Evolutionary conservation across 2,329 filamentous ascomycete genomes (phyloP).

Genomic region (Trichoderma arundinaceum): DNA sequence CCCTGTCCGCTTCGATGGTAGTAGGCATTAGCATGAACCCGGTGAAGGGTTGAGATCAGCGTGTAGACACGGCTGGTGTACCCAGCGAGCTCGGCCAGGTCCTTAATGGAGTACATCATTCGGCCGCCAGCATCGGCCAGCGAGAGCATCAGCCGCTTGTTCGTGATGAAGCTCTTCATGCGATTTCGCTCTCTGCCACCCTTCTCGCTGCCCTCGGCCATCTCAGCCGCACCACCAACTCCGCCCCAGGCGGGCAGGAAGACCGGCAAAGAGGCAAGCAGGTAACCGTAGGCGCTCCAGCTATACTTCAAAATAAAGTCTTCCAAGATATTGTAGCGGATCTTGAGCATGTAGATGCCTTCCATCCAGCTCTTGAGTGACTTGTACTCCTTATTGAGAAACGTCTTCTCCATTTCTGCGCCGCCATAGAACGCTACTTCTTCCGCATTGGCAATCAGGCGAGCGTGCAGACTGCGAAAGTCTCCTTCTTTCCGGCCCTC

Average conservation of each 20-base stretch:
- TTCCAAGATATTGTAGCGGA: constrained; percentile 97
- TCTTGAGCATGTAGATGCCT: constrained; percentile 95
- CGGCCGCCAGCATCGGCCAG: constrained; percentile 93
- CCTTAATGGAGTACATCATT: constrained; percentile 99
- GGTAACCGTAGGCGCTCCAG: constrained; percentile 97
- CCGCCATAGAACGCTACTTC: constrained; percentile 98
- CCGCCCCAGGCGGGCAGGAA: constrained; percentile 96
- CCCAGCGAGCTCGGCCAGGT: constrained; percentile 91
- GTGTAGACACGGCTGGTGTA: constrained; percentile 97
- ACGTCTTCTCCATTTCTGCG: constrained; percentile 91
- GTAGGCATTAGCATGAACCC: constrained; percentile 91
- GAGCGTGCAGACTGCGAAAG: constrained; percentile 87
- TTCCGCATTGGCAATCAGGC: constrained; percentile 94
- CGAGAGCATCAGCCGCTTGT: constrained; percentile 97
- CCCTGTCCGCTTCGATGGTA: constrained; percentile 68
- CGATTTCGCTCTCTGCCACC: constrained; percentile 76
- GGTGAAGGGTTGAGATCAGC: constrained; percentile 90
- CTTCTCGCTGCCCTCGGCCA: constrained; percentile 57
- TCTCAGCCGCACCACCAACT: constrained; percentile 73
- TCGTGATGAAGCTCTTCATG: constrained; percentile 99
- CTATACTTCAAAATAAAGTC: constrained; percentile 98
- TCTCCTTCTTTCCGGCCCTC: constrained; percentile 95
- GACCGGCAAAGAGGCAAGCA: constrained; percentile 88
- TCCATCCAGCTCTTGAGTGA: constrained; percentile 98
- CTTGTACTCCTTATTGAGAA: constrained; percentile 89